Evolutionary conservation across 2,329 filamentous ascomycete species (phyloP).

Genomic region (Claviceps sp.): DNA sequence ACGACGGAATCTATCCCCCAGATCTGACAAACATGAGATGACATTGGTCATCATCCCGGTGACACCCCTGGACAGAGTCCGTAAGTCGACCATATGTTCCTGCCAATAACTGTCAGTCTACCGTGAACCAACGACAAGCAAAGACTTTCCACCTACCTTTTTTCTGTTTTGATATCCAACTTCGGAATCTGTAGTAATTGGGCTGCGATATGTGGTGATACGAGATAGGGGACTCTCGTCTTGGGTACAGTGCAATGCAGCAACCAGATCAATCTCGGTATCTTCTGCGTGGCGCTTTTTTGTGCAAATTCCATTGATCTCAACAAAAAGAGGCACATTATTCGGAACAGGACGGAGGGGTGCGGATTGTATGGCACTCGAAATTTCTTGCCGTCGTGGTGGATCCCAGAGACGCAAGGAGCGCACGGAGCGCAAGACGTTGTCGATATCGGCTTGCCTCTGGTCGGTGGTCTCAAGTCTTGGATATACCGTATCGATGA

Average conservation of each 20-base stretch:
- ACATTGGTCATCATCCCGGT: slow-evolving; percentile 18
- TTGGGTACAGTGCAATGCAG: slow-evolving; percentile 8
- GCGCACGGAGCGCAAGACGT: not conserved
- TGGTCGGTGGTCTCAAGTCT: not conserved
- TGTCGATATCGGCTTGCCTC: not conserved
- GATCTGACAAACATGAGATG: slow-evolving; percentile 13
- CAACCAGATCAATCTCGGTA: slow-evolving; percentile 19
- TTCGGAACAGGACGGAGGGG: not conserved
- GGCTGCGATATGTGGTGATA: slow-evolving; percentile 5
- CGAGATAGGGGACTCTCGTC: not conserved
- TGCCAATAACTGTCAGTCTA: not conserved
- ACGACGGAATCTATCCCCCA: slow-evolving; percentile 14
- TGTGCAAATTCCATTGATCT: slow-evolving; percentile 16
- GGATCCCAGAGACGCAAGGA: not conserved
- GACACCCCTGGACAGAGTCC: slow-evolving; percentile 10
- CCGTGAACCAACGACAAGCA: not conserved
- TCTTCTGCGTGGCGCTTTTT: slow-evolving; percentile 18
- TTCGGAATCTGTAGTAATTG: slow-evolving; percentile 1
- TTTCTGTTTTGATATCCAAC: not conserved
- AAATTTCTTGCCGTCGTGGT: not conserved
- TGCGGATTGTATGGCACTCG: not conserved
- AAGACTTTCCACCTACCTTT: not conserved
- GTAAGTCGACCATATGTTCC: slow-evolving; percentile 13
- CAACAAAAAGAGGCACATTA: slow-evolving; percentile 4
- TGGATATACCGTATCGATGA: slow-evolving; percentile 3